A percentile compares a stretch with the other conserved stretches of the same genome.
Conservation (phyloP, 108 stramenopile genomes). For the Skeletonema marinoi region DNA sequence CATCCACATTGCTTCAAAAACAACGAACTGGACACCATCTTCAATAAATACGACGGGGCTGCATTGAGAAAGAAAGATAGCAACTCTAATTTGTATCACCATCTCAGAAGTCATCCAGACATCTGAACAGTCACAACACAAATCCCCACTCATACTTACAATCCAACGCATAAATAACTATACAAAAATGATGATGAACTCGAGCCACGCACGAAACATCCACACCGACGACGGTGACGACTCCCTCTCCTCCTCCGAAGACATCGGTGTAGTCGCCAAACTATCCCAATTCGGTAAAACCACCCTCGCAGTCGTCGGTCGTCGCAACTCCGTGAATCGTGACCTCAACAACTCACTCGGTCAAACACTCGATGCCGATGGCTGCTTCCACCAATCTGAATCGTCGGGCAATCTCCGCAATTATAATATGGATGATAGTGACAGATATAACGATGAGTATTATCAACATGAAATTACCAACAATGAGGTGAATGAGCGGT, state of each 20-base stretch:
- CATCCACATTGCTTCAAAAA: no score
- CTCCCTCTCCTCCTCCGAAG: background rate
- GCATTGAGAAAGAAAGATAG: no score
- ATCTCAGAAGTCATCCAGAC: no score
- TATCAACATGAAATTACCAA: background rate
- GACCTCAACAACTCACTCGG: background rate
- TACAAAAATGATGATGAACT: background rate
- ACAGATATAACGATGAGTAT: background rate
- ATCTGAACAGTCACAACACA: no score
- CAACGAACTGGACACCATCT: no score
- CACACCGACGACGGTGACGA: background rate
- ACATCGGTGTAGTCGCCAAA: background rate
- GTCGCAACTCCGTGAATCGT: background rate
- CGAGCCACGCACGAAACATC: background rate
- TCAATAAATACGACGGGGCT: no score
- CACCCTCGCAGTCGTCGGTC: background rate
- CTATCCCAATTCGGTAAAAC: background rate
- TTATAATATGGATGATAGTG: no score
- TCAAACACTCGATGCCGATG: background rate
- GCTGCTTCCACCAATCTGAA: background rate
- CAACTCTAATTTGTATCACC: no score
- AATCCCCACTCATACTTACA: no score
- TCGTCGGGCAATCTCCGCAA: no score
- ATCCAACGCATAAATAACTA: no score
- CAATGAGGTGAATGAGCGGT: slow-evolving; percentile 19